Percentiles rank a stretch among this genome's conserved stretches.
These are phyloP conservation scores for Kwoniella sp. DNA, from an alignment of 768 basidiomycete species.

Conservation along the genomic window DNA sequence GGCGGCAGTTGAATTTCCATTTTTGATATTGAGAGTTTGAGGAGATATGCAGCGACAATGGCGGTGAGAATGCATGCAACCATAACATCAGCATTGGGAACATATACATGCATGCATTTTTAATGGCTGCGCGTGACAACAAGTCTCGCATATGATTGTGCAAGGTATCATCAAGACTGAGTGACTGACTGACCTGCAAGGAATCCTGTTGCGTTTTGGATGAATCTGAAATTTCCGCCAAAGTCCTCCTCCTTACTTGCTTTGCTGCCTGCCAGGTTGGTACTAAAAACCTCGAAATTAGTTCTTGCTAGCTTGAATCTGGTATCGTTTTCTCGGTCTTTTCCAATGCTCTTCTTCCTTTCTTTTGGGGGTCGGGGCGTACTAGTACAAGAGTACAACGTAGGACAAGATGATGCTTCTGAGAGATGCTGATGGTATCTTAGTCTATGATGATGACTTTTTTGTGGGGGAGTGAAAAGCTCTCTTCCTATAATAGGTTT, in stretches of 20 bases:
- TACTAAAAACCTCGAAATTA: slow-evolving; percentile 1
- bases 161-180: neutral
- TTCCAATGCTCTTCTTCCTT: neutral
- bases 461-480: neutral
- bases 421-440: slow-evolving; percentile 1
- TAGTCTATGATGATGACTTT: neutral
- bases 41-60: no score
- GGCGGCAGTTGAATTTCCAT: neutral
- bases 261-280: neutral
- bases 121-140: no score
- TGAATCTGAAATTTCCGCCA: slow-evolving; percentile 10
- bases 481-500: neutral
- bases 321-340: neutral
- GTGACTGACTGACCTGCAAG: neutral
- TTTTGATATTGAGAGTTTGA: neutral
- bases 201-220: no score
- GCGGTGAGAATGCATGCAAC: neutral
- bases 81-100: neutral
- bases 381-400: slow-evolving; percentile 27
- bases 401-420: slow-evolving; percentile 1
- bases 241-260: neutral
- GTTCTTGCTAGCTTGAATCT: neutral
- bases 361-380: slow-evolving; percentile 5
- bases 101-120: neutral
- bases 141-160: neutral